These are phyloP conservation scores for Schizosaccharomyces versatilis DNA, from an alignment of 1,139 yeast genomes.

Conservation along the genomic window DNA sequence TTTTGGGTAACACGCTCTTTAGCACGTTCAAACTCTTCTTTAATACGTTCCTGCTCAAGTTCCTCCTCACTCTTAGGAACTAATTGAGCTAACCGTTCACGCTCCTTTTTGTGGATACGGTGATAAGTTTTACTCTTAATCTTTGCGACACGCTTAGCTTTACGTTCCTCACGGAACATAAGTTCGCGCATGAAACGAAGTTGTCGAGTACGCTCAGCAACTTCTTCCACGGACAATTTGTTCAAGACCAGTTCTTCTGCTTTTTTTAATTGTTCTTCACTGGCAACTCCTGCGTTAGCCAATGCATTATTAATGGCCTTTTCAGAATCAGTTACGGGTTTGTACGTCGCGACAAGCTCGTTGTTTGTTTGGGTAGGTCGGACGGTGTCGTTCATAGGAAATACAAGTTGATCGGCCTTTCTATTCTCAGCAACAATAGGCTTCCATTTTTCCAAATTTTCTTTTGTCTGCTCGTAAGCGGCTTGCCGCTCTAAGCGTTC, in stretches of 20 bases:
- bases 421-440: conserved; percentile 61
- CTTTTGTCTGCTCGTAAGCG: conserved; percentile 72
- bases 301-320: conserved; percentile 39
- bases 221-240: conserved; percentile 57
- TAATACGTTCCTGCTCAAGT: conserved; percentile 29
- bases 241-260: conserved; percentile 70
- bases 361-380: conserved; percentile 24
- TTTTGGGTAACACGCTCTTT: conserved; percentile 77
- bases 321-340: conserved; percentile 43
- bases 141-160: conserved; percentile 76
- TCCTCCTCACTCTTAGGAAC: conserved; percentile 19
- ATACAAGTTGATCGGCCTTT: conserved; percentile 62
- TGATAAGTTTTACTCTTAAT: conserved; percentile 82
- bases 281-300: conserved; percentile 41
- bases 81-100: conserved; percentile 37
- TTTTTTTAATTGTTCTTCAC: conserved; percentile 54
- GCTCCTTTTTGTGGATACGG: conserved; percentile 67
- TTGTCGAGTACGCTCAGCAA: conserved; percentile 56
- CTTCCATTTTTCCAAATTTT: conserved; percentile 73
- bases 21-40: conserved; percentile 57
- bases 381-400: conserved; percentile 29
- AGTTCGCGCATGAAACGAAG: conserved; percentile 80
- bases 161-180: conserved; percentile 84
- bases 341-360: conserved; percentile 28
- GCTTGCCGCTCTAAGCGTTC: conserved; percentile 70